Evolutionary conservation across 768 basidiomycete genomes (phyloP).

Genomic region (Hydnum rufescens): DNA sequence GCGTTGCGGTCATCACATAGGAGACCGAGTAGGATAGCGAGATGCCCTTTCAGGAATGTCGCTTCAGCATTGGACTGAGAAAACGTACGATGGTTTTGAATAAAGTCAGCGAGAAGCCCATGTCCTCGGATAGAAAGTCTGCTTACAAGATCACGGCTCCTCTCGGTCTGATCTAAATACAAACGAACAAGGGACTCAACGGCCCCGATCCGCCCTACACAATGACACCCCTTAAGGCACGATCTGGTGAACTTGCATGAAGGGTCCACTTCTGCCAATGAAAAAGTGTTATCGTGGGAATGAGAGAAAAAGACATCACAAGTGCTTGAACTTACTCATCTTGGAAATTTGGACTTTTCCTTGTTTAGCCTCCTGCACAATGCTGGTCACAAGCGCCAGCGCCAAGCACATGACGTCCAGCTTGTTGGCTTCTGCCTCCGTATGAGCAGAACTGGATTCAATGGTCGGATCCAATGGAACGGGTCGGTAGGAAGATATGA

Average conservation of each 20-base stretch:
- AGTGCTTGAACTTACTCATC: slow-evolving; percentile 18
- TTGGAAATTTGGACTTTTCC: slow-evolving; percentile 15
- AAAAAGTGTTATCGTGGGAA: slow-evolving; percentile 14
- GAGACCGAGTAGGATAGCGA: slow-evolving; percentile 51
- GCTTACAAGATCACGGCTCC: slow-evolving; percentile 16
- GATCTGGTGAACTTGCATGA: slow-evolving; percentile 29
- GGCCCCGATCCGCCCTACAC: slow-evolving; percentile 25
- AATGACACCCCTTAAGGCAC: slow-evolving; percentile 37
- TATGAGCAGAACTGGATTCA: slow-evolving; percentile 11
- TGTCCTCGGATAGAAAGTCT: neutral
- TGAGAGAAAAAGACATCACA: slow-evolving; percentile 26
- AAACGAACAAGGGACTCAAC: slow-evolving; percentile 32
- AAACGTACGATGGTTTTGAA: slow-evolving; percentile 17
- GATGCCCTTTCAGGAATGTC: slow-evolving; percentile 38
- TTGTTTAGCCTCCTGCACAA: slow-evolving; percentile 34
- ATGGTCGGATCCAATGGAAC: no score
- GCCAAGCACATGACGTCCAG: slow-evolving; percentile 60
- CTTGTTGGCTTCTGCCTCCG: slow-evolving; percentile 19
- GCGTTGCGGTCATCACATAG: slow-evolving; percentile 20
- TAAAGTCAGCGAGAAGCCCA: slow-evolving; percentile 24
- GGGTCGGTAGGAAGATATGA: slow-evolving; percentile 27
- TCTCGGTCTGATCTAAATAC: slow-evolving; percentile 21
- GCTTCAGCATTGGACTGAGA: slow-evolving; percentile 10
- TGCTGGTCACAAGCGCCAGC: slow-evolving; percentile 55
- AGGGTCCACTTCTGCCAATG: slow-evolving; percentile 28